Base-by-base conservation (phyloP, 169 alveolate species). In the Toxoplasma gondii region DNA sequence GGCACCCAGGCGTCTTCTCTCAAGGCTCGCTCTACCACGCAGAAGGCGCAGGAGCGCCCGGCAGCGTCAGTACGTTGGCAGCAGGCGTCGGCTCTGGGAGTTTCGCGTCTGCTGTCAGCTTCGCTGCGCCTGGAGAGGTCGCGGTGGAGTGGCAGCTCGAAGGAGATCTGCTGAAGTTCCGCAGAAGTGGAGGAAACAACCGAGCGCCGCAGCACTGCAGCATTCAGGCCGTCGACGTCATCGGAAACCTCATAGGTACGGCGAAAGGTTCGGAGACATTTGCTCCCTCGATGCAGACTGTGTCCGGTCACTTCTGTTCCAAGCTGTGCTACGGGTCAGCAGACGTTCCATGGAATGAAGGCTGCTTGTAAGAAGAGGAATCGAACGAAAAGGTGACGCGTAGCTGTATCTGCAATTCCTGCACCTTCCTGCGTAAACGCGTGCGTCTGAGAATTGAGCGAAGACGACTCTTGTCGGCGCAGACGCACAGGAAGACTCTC, bases 1-100 rank as follows among this genome's bases (percentile, higher is more conserved):
- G 4, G 58, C 58, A 7, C 58, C 58, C 4, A 4, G 4, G 58
- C 12, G 58, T 49, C 22, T 49, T 4, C 58, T 4, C 58, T 49
- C 74, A 22, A 31, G 9, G 31, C 74, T 4, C 34, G 24, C 74
- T 64, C n/a, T 27, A 64, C 74, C 74, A 64, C 74, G 74, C 74
- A 64, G 67, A 36, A 19, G 90, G 64, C 19, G 90, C 67, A 0
- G 90, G n/a, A 29, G 90, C 38, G 34, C 69, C 69, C 1, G 90
- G 90, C 64, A 43, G 67, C 41, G 90, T 43, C 41, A 38, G 90
- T 38, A 43, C 90, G 31, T 31, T 82, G 53, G 90, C 90, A 2
- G 90, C 90, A 17, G 90, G 90, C 41, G 90, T 82, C 41, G 90
- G 90, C 17, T 82, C 90, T 7, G 64, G 67, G 39, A 82, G 90